A percentile compares a stretch with the other conserved stretches of the same genome.
phyloP scores from a whole-genome alignment of 495 filamentous ascomycete species.

The Immersiella caudata region DNA sequence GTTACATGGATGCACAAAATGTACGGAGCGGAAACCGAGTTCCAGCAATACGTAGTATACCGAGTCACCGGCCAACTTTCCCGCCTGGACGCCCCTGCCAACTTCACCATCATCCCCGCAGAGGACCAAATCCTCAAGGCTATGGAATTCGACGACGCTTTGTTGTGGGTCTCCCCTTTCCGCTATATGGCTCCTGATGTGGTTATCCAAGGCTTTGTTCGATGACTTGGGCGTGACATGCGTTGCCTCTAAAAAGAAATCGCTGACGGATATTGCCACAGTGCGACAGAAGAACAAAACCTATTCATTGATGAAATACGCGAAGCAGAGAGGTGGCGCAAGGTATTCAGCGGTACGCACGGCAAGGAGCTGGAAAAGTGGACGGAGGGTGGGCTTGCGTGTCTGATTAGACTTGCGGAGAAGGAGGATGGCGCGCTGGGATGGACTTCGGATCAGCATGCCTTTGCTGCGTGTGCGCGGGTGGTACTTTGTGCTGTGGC shows the following conservation, averaged over 20 bases:
- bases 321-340: conserved; percentile 69
- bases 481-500: conserved; percentile 55
- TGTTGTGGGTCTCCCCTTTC: no score
- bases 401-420: conserved; percentile 47
- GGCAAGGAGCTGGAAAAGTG: conserved; percentile 45
- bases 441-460: conserved; percentile 71
- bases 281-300: conserved; percentile 86
- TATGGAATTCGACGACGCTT: conserved; percentile 63
- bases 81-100: not conserved
- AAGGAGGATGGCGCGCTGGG: conserved; percentile 66
- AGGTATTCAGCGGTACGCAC: conserved; percentile 43
- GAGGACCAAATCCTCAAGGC: conserved; percentile 51
- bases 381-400: conserved; percentile 59
- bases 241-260: no score
- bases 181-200: no score
- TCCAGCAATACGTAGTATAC: conserved; percentile 37
- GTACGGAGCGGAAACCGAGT: conserved; percentile 33
- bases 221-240: no score
- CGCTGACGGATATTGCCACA: no score
- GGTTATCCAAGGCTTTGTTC: no score
- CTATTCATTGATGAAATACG: conserved; percentile 78
- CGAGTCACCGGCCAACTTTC: conserved; percentile 39
- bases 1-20: conserved; percentile 37
- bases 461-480: conserved; percentile 67
- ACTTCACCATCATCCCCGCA: conserved; percentile 43